phyloP scores from a whole-genome alignment of 2,329 filamentous ascomycete genomes.

The Torrubiella hemipterigena region DNA sequence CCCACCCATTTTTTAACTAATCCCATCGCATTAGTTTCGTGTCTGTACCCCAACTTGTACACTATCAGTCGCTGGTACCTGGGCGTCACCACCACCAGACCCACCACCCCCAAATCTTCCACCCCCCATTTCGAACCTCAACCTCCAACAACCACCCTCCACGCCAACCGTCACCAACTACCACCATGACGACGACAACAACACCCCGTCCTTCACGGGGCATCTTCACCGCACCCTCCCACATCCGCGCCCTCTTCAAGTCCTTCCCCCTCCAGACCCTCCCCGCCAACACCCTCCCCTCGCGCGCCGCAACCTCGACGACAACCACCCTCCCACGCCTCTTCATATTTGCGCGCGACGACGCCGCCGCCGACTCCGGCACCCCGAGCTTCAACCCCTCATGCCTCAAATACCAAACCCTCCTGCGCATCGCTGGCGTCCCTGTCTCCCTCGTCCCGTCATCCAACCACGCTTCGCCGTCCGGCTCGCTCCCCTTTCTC shows the following conservation, averaged over 20 bases:
- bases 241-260: conserved; percentile 75
- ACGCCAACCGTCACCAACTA: conserved; percentile 2
- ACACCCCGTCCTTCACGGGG: conserved; percentile 11
- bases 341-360: conserved; percentile 65
- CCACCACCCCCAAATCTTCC: not conserved
- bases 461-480: conserved; percentile 87
- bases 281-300: conserved; percentile 60
- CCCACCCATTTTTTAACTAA: too few relatives aligned
- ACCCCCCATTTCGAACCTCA: not conserved
- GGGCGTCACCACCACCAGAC: too few relatives aligned
- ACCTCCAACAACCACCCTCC: conserved; percentile 1
- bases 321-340: conserved; percentile 39
- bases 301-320: conserved; percentile 31
- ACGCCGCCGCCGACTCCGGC: conserved; percentile 44
- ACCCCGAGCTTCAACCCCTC: conserved; percentile 78
- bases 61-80: too few relatives aligned
- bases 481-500: conserved; percentile 79
- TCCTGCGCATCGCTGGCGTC: conserved; percentile 65
- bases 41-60: too few relatives aligned
- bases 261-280: conserved; percentile 69
- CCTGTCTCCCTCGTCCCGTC: conserved; percentile 57
- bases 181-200: conserved; percentile 6
- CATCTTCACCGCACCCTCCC: conserved; percentile 53
- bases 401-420: conserved; percentile 93
- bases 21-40: too few relatives aligned